Evolutionary conservation across 2,329 filamentous ascomycete genomes (phyloP), one percentile per base, ranked within the genome.

Genomic region (Calonectria crousiana): DNA sequence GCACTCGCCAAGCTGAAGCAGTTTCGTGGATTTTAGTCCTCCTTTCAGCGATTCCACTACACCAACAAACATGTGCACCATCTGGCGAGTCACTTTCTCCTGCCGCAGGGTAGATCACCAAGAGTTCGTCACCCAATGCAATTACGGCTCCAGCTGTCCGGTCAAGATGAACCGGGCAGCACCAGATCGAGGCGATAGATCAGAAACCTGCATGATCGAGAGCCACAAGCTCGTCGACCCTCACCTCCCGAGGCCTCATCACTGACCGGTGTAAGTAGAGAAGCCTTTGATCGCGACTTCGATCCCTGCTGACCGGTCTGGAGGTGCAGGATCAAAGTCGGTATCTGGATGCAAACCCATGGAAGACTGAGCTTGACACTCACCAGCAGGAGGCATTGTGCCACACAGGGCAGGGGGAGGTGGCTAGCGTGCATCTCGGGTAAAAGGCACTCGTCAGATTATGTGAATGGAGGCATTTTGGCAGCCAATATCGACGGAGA

Each of bases 191-290:
- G 68, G 74, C 36, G 70, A 67, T 30, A 58, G 56, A 68, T 67
- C 60, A 49, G 70, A 75, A 58, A 73, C 68, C 18, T 75, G 76
- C 73, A 70, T 74, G 60, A 52, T 69, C 38, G 58, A 67, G 38
- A 75, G 49, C 62, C 60, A 75, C 60, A 65, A 34, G 36, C 10
- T 68, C 44, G 32, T 75, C 53, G 68, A 75, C 36, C 52, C 74
- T 72, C 74, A 74, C 58, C 44, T 73, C 2, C 67, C 62, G 23
- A 71, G 41, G 56, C 74, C 67, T 34, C 67, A 52, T 56, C 32
- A 69, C 34, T 69, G 67, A 60, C 41, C 65, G 16, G n/a, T 44
- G 28, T 62, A 47, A 52, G 67, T 52, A n/a, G 68, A 52, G 53
- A 36, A 23, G 9, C 60, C 34, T 26, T 23, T 58, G 23, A 38